Evolutionary conservation across 768 basidiomycete genomes (phyloP), one percentile per base, ranked within the genome.

Genomic region (Suillus weaverae): DNA sequence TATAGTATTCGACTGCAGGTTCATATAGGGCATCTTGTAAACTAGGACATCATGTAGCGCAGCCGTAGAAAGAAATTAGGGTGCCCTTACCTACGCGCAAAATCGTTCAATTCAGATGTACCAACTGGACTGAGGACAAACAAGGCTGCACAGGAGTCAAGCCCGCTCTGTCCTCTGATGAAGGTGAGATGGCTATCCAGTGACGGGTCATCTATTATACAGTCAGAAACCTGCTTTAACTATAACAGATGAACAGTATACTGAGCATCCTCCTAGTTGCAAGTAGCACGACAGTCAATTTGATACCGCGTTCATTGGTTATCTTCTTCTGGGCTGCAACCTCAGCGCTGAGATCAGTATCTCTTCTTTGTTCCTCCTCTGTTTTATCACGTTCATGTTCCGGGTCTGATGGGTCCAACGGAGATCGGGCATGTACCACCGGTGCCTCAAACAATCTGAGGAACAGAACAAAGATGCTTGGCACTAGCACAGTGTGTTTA

Each of bases 71-170:
- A 18, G 16, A 61, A 36, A 39, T 50, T 38, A 44, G 66, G 39
- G 9, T 56, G 16, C 6, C 44, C 63, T 18, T 67, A 92, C 92
- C 92, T 94, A 69, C 82, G 83, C 7, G 95, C 89, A 72, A 99
- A 99, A 64, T 99, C 96, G 38, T 84, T 84, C 22, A 99, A 84
- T 75, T 99, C 95, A 5, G 85, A 77, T n/a, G 84, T 81, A 43
- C 89, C 88, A 39, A 99, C 95, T 30, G 97, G 97, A 68, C 94
- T 95, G 22, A 99, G 83, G 22, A 98, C 97, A 72, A 98, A 99
- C 13, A 99, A 80, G 0, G 94, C 92, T 0, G 96, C 97, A 62
- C 92, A 86, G 2, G 95, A 91, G 73, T 97, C 96, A 1, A 99
- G 84, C 2, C 90, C 90, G 55, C 94, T 92, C 68, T 95, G 91